Base-by-base conservation (phyloP, 2,329 filamentous ascomycete species). In the Fusarium chuoi region DNA sequence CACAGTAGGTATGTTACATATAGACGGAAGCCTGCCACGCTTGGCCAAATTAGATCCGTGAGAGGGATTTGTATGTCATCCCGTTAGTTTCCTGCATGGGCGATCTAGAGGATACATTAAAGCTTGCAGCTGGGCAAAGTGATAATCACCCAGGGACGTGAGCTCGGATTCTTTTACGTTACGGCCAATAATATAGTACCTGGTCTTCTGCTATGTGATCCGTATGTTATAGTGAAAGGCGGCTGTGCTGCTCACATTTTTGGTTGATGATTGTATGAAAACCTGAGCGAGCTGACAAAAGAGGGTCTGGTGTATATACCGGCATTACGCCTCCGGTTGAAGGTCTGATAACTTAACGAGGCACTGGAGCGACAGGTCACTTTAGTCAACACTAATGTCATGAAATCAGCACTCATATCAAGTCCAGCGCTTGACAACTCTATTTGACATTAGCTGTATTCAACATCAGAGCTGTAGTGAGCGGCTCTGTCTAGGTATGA, bases 11-110 rank as follows among this genome's bases (percentile, higher is more conserved):
- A 48, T 49, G 17, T 17, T 41, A 30, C 30, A 30, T 30, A 7
- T 24, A 41, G 14, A 26, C 20, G 33, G 39, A 44, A 39, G 36
- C 26, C 41, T 38, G 28, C 22, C 30, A 28, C 33, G 28, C 45
- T 35, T 20, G 13, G 26, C 26, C 24, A 22, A 39, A 14, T 30
- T 14, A 45, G 28, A 51, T 41, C 46, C 26, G 36, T 10, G 30
- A 57, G 49, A 28, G 77, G 77, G 63, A 48, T 41, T 6, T 30
- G 28, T 51, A 12, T 35, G 41, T 26, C 42, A 36, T 41, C 22
- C 36, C 45, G 30, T 44, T 30, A n/a, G 9, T 71, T 56, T 36
- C 41, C 28, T 45, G 41, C 45, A 68, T 59, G 20, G 36, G 33
- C 28, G 28, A 64, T 67, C 42, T 48, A 42, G 15, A 26, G n/a